Percentiles rank a stretch among this genome's conserved stretches.
Conservation (phyloP, 75 land plant species). For the Pinus taeda region DNA sequence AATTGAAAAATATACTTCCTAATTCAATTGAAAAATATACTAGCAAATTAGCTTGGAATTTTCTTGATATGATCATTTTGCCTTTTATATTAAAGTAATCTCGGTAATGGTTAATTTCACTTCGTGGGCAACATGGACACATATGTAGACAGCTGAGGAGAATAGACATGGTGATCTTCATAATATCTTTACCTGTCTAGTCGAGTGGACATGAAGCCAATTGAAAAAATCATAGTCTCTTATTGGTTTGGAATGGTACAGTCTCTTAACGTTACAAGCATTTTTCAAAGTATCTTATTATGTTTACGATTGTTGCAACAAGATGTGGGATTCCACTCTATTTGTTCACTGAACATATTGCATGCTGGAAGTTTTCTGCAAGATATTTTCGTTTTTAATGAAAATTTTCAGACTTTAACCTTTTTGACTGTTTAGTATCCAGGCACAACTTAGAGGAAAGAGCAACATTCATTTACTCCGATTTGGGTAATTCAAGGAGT, state of each 20-base stretch:
- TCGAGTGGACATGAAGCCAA: constrained; percentile 60
- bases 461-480: constrained; percentile 28
- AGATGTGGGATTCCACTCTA: background rate
- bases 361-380: background rate
- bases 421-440: constrained; percentile 30
- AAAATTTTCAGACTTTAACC: too few species aligned
- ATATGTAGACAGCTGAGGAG: constrained; percentile 68
- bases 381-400: background rate
- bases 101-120: too few species aligned
- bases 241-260: constrained; percentile 67
- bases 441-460: constrained; percentile 46
- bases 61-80: too few species aligned
- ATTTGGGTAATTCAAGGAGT: too few species aligned
- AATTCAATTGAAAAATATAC: too few species aligned
- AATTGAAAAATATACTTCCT: too few species aligned
- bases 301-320: background rate
- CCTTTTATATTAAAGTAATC: too few species aligned
- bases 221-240: constrained; percentile 56
- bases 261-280: background rate
- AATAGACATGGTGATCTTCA: constrained; percentile 67
- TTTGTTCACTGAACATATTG: background rate
- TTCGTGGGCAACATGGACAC: constrained; percentile 60
- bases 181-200: constrained; percentile 61
- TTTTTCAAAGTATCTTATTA: background rate
- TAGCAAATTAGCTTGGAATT: too few species aligned